Evolutionary conservation across 164 flowering plant species (phyloP).

Genomic region (grape (Vitis vinifera)): ASM3070453v1 NC_081806.1:19969001-19969500

Average conservation of each 20-base stretch:
- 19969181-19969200: conserved; percentile 71
- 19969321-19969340: conserved; percentile 71
- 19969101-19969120: conserved; percentile 70
- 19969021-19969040: conserved; percentile 74
- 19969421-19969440: conserved; percentile 56
- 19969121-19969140: conserved; percentile 71
- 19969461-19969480: conserved; percentile 66
- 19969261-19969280: conserved; percentile 55
- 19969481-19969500: conserved; percentile 82
- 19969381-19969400: conserved; percentile 59
- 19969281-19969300: conserved; percentile 55
- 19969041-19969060: conserved; percentile 65
- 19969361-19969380: conserved; percentile 66
- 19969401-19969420: conserved; percentile 66
- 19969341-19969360: conserved; percentile 53
- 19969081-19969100: conserved; percentile 74
- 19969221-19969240: conserved; percentile 54
- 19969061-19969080: conserved; percentile 67
- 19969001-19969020: conserved; percentile 74
- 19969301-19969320: conserved; percentile 65
- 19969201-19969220: conserved; percentile 68
- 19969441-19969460: conserved; percentile 74
- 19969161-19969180: conserved; percentile 68
- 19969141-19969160: conserved; percentile 61
- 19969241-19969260: conserved; percentile 73